Conservation (phyloP, 345 rosid genomes). For the Pugionium cornutum region DNA sequence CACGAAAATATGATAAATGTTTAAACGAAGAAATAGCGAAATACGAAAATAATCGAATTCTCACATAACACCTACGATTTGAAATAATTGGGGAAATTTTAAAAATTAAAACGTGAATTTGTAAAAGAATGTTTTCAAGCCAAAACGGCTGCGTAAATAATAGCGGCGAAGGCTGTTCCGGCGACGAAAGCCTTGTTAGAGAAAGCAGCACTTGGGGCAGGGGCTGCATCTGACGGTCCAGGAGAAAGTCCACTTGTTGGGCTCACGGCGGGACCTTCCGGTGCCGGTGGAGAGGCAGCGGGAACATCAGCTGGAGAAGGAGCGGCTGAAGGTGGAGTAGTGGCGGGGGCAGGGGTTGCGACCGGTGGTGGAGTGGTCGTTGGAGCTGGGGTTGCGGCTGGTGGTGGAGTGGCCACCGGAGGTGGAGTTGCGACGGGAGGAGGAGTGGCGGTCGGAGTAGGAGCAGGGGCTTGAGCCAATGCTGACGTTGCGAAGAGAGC, state of each 20-base stretch:
- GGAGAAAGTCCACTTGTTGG: constrained; percentile 35
- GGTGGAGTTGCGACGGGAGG: background rate
- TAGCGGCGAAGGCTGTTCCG: constrained; percentile 56
- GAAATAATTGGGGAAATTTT: constrained; percentile 14
- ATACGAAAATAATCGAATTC: constrained; percentile 36
- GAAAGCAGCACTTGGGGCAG: constrained; percentile 33
- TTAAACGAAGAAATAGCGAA: constrained; percentile 18
- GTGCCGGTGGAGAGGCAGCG: constrained; percentile 36
- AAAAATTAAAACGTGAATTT: background rate
- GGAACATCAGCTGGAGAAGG: constrained; percentile 40
- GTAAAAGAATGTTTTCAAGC: constrained; percentile 14
- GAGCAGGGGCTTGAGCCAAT: constrained; percentile 39
- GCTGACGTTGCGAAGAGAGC: constrained; percentile 37
- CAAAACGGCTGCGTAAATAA: constrained; percentile 51
- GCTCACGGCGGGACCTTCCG: constrained; percentile 30
- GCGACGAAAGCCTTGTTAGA: constrained; percentile 45
- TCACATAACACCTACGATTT: constrained; percentile 31
- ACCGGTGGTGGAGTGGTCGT: constrained; percentile 38
- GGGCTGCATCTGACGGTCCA: constrained; percentile 27
- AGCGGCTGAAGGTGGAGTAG: constrained; percentile 29
- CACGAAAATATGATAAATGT: background rate
- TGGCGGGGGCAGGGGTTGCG: constrained; percentile 29
- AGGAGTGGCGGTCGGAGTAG: constrained; percentile 35
- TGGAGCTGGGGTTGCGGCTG: constrained; percentile 29
- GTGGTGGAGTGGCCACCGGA: constrained; percentile 31